A percentile compares a stretch with the other conserved stretches of the same genome.
Conservation (phyloP, 169 alveolate genomes). For the Plasmodium yoelii region DNA sequence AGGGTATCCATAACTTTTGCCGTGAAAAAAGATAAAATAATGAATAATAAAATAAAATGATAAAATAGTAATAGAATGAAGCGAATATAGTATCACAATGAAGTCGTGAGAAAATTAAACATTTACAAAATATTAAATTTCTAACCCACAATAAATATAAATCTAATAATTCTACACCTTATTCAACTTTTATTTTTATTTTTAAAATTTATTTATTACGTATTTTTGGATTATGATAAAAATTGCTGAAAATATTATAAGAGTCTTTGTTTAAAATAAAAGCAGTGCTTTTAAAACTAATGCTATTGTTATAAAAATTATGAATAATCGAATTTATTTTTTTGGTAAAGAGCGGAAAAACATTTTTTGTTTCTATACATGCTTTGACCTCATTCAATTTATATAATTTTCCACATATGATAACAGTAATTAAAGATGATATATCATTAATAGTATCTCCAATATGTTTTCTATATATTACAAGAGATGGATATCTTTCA, state of each 20-base stretch:
- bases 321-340: slow-evolving; percentile 43
- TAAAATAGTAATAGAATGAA: background rate
- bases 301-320: slow-evolving; percentile 44
- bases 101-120: too few species aligned
- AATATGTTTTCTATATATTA: slow-evolving; percentile 46
- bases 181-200: background rate
- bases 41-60: background rate
- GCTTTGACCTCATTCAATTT: slow-evolving; percentile 4
- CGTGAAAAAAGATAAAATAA: background rate
- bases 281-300: slow-evolving; percentile 29
- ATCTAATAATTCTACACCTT: background rate
- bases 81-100: background rate
- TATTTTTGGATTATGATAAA: slow-evolving; percentile 64
- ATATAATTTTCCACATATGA: slow-evolving; percentile 33
- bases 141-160: background rate
- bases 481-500: slow-evolving; percentile 36
- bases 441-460: slow-evolving; percentile 31
- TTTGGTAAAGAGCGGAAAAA: slow-evolving; percentile 14
- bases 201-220: slow-evolving; percentile 31
- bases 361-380: slow-evolving; percentile 27
- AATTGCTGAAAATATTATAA: slow-evolving; percentile 50
- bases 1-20: slow-evolving; percentile 38
- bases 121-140: background rate
- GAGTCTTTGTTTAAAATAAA: slow-evolving; percentile 15
- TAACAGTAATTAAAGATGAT: slow-evolving; percentile 65